phyloP scores from a whole-genome alignment of 257 asterid genomes.

The Rauvolfia tetraphylla region DNA sequence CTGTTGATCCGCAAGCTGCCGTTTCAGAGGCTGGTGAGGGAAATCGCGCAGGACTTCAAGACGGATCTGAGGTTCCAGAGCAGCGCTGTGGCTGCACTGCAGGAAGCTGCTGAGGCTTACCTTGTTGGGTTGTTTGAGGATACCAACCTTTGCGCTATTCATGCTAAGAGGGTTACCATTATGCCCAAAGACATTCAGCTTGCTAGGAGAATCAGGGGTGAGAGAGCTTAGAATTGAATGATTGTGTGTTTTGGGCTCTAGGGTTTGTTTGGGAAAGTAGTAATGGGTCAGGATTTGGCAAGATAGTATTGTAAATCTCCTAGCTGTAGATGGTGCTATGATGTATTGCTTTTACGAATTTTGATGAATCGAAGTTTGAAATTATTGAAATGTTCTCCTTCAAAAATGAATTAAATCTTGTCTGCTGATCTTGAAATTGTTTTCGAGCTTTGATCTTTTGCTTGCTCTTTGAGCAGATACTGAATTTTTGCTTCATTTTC shows the following conservation, averaged over 20 bases:
- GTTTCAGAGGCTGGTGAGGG: slow-evolving; percentile 23
- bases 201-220: slow-evolving; percentile 21
- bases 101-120: slow-evolving; percentile 22
- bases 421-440: neutral
- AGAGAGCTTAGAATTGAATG: slow-evolving; percentile 14
- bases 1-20: slow-evolving; percentile 20
- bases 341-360: neutral
- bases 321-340: neutral
- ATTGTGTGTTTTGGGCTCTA: neutral
- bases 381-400: neutral
- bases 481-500: no score
- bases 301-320: neutral
- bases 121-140: slow-evolving; percentile 21
- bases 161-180: slow-evolving; percentile 18
- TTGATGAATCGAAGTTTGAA: neutral
- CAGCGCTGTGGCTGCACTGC: slow-evolving; percentile 22
- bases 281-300: neutral
- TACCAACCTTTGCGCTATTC: slow-evolving; percentile 19
- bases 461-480: no score
- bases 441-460: no score
- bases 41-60: slow-evolving; percentile 23
- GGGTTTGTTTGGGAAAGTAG: neutral
- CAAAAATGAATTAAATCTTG: no score
- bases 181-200: slow-evolving; percentile 24
- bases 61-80: slow-evolving; percentile 24